Conservation (phyloP, 192 early-diverging fungal genomes). For the Podila clonocystis region DNA sequence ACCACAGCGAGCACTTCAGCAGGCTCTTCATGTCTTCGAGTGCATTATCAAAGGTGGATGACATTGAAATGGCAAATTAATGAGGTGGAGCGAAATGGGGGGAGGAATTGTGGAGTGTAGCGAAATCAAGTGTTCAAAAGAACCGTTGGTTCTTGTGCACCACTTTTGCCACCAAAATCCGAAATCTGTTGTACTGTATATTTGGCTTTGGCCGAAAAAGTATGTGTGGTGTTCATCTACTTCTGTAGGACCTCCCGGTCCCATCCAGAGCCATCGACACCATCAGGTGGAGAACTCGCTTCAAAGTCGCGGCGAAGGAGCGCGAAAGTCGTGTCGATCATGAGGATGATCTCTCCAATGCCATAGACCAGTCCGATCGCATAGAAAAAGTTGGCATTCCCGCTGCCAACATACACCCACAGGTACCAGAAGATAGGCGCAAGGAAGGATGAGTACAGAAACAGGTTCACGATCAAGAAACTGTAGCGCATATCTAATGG, state of each 20-base stretch:
- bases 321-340: slow-evolving; percentile 88
- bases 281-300: slow-evolving; percentile 22
- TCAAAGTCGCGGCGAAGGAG: slow-evolving; percentile 85
- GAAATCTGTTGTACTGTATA: too few relatives aligned
- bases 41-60: slow-evolving; percentile 41
- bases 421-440: slow-evolving; percentile 93
- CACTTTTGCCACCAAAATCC: slow-evolving; percentile 1
- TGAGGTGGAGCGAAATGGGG: neutral
- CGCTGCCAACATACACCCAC: slow-evolving; percentile 96
- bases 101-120: neutral
- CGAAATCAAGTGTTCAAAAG: neutral
- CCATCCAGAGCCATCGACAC: slow-evolving; percentile 23
- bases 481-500: slow-evolving; percentile 81
- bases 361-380: slow-evolving; percentile 95
- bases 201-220: too few relatives aligned
- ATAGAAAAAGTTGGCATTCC: slow-evolving; percentile 99
- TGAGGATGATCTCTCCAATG: slow-evolving; percentile 84
- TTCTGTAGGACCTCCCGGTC: slow-evolving; percentile 39
- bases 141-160: neutral
- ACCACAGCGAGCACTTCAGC: slow-evolving; percentile 48
- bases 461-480: slow-evolving; percentile 76
- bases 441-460: slow-evolving; percentile 79
- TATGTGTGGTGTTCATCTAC: neutral
- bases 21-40: slow-evolving; percentile 18
- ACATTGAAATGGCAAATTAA: slow-evolving; percentile 2